These are phyloP conservation scores for Myxozyma neglecta DNA, from an alignment of 805 yeast species.

Conservation along the genomic window DNA sequence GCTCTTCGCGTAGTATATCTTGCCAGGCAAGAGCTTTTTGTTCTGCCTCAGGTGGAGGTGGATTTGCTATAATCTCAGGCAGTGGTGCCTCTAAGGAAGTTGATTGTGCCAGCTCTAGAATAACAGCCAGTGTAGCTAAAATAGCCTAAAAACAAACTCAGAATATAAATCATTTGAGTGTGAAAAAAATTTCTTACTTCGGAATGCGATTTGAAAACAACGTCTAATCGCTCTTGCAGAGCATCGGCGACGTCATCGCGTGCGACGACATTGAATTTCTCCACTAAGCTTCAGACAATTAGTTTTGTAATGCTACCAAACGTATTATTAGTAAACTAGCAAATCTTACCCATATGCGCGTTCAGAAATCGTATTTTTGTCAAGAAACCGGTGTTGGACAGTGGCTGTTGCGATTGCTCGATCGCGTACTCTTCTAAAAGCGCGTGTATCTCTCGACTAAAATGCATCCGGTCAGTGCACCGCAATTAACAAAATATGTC, in stretches of 20 bases:
- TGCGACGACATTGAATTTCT: constrained; percentile 37
- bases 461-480: not conserved
- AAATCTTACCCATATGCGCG: constrained; percentile 17
- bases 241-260: constrained; percentile 37
- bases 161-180: not conserved
- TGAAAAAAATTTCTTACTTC: constrained; percentile 14
- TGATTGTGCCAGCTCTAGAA: constrained; percentile 29
- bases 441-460: constrained; percentile 12
- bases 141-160: not conserved
- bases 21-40: constrained; percentile 30
- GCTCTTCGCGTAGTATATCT: constrained; percentile 37
- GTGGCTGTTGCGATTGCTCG: constrained; percentile 11
- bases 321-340: not conserved
- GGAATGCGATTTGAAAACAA: constrained; percentile 20
- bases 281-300: constrained; percentile 28
- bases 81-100: constrained; percentile 14
- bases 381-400: constrained; percentile 4
- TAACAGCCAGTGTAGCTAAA: constrained; percentile 24
- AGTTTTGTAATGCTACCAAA: too few relatives aligned
- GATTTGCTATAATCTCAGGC: constrained; percentile 7
- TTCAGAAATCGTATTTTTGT: constrained; percentile 7
- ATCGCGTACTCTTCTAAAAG: constrained; percentile 2
- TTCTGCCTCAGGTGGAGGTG: not conserved
- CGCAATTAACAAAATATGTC: not conserved
- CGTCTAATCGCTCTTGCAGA: constrained; percentile 32